Conservation (phyloP, 129 eudicot genomes). For the Flaveria robusta region DNA sequence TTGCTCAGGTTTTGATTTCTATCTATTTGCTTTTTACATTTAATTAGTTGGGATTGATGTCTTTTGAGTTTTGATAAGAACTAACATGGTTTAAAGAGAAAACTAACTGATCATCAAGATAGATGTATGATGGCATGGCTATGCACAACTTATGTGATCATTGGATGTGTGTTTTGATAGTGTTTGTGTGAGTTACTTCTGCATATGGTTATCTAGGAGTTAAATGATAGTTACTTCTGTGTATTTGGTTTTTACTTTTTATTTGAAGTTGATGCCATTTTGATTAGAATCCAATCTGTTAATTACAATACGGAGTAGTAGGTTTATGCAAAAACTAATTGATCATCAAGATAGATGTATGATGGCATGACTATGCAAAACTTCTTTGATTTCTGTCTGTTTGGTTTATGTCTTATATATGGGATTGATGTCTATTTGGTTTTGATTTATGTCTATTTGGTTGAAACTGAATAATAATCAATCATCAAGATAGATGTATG, state of each 20-base stretch:
- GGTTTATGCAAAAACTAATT: not conserved
- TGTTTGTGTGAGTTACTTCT: not conserved
- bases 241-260: slow-evolving; percentile 50
- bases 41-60: not conserved
- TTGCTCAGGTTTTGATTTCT: slow-evolving; percentile 65
- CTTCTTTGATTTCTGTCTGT: not conserved
- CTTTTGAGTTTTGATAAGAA: not conserved
- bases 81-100: not conserved
- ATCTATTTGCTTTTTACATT: not conserved
- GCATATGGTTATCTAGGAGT: not conserved
- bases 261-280: slow-evolving; percentile 52
- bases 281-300: not conserved
- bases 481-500: not conserved
- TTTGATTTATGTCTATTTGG: not conserved
- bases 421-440: not conserved
- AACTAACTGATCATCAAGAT: not conserved
- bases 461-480: not conserved
- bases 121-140: not conserved
- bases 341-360: not conserved
- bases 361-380: not conserved
- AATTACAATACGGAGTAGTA: no score
- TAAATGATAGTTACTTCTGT: not conserved
- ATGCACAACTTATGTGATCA: not conserved
- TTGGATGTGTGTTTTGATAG: not conserved
- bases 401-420: not conserved